These are phyloP conservation scores for Sporothrix luriei DNA, from an alignment of 2,329 filamentous ascomycete species.

Conservation along the genomic window DNA sequence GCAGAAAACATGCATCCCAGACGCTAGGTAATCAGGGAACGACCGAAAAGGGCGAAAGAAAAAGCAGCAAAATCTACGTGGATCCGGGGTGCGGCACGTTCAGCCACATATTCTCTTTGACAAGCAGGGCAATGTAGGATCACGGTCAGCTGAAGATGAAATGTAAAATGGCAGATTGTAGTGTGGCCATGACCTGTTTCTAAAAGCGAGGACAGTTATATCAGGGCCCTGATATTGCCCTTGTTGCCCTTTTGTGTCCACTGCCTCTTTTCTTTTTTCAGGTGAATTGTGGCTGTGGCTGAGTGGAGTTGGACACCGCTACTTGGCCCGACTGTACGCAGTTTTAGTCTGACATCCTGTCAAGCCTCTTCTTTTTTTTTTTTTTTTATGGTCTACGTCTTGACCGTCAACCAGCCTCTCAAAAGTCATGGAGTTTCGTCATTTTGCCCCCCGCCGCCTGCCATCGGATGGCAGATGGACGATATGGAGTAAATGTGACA, in stretches of 20 bases:
- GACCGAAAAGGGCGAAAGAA: background rate
- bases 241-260: background rate
- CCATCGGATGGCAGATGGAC: conserved; percentile 6
- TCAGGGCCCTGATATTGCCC: conserved; percentile 6
- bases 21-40: background rate
- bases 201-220: conserved; percentile 8
- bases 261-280: background rate
- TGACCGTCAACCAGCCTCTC: background rate
- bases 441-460: background rate
- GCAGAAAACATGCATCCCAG: background rate
- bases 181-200: background rate
- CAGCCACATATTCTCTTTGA: conserved; percentile 8
- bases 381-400: no score
- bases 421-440: background rate
- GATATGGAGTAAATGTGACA: background rate
- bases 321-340: conserved; percentile 2
- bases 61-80: background rate
- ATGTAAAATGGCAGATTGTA: background rate
- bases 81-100: background rate
- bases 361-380: background rate
- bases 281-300: background rate
- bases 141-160: conserved; percentile 6
- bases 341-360: conserved; percentile 13
- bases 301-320: conserved; percentile 15
- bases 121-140: background rate